Conservation (phyloP, 768 basidiomycete species). For the Myochromella boudieri region DNA sequence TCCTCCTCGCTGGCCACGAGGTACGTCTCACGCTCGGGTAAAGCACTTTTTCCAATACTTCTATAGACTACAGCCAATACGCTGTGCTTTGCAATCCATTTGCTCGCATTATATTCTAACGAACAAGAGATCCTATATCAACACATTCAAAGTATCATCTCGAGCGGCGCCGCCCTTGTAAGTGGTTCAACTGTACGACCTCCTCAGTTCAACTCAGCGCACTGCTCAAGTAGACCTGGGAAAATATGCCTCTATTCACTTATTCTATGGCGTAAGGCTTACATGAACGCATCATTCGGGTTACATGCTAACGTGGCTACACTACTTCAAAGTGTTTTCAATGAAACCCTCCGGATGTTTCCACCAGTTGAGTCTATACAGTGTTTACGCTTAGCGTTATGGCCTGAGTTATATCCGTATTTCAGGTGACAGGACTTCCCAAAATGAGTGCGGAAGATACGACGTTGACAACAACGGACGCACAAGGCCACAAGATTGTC, state of each 20-base stretch:
- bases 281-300: too few species aligned
- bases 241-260: conserved; percentile 38
- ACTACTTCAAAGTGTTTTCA: conserved; percentile 37
- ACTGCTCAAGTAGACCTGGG: conserved; percentile 36
- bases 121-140: conserved; percentile 43
- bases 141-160: conserved; percentile 31
- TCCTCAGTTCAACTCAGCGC: background rate
- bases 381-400: too few species aligned
- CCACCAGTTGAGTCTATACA: conserved; percentile 38
- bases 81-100: conserved; percentile 34
- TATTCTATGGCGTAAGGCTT: conserved; percentile 42
- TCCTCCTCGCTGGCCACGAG: conserved; percentile 62
- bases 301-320: background rate
- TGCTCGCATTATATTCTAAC: conserved; percentile 41
- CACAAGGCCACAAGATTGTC: conserved; percentile 34
- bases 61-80: conserved; percentile 44
- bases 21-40: conserved; percentile 24
- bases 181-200: conserved; percentile 4
- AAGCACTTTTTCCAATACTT: background rate
- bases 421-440: conserved; percentile 40
- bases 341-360: conserved; percentile 51
- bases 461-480: conserved; percentile 30
- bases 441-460: conserved; percentile 50
- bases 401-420: too few species aligned
- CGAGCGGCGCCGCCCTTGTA: conserved; percentile 31